Conservation (phyloP, 2,329 filamentous ascomycete genomes). For the Blastomyces percursus region DNA sequence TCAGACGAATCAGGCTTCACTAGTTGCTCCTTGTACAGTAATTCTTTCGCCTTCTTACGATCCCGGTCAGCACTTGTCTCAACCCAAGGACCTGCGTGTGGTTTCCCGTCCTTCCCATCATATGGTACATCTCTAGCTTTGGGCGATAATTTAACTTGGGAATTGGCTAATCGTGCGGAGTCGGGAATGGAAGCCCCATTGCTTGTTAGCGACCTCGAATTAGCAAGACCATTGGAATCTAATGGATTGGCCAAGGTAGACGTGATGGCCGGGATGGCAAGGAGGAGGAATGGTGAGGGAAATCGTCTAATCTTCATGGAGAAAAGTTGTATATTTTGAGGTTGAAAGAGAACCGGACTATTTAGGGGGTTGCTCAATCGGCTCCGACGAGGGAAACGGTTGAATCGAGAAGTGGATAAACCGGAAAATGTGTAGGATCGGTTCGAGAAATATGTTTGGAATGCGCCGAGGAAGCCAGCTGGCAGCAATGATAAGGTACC, state of each 20-base stretch:
- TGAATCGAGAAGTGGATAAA: background rate
- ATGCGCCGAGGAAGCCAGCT: background rate
- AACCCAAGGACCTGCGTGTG: slow-evolving; percentile 69
- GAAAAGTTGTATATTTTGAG: background rate
- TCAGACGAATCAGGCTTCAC: slow-evolving; percentile 18
- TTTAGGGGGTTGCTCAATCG: background rate
- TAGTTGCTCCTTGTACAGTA: slow-evolving; percentile 18
- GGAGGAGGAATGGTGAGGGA: slow-evolving; percentile 10
- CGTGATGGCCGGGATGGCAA: slow-evolving; percentile 12
- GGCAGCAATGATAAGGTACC: background rate
- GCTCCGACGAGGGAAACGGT: background rate
- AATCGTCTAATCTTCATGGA: slow-evolving; percentile 13
- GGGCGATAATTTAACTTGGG: background rate
- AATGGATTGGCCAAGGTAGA: slow-evolving; percentile 9
- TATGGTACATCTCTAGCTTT: slow-evolving; percentile 55
- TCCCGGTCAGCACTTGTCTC: slow-evolving; percentile 40
- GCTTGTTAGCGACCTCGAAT: background rate
- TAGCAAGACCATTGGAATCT: background rate
- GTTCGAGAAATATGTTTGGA: no score
- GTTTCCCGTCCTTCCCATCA: slow-evolving; percentile 87
- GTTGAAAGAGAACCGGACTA: background rate
- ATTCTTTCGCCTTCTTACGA: slow-evolving; percentile 31
- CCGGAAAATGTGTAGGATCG: no score
- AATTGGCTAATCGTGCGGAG: background rate
- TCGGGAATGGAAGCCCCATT: background rate